Conservation (phyloP, 2,329 filamentous ascomycete species). For the Calonectria fujianensis region DNA sequence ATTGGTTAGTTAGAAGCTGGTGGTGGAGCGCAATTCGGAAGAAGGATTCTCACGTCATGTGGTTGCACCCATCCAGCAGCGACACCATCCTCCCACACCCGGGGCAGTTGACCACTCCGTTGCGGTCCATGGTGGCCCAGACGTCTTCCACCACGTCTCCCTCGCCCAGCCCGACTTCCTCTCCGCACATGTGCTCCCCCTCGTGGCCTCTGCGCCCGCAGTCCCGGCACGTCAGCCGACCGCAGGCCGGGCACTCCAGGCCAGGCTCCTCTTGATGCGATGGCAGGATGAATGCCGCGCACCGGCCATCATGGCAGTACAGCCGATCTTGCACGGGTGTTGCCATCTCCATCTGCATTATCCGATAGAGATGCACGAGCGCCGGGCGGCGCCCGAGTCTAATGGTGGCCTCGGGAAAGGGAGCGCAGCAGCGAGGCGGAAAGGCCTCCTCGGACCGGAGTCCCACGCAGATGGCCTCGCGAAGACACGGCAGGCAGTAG, state of each 20-base stretch:
- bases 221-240: constrained; percentile 9
- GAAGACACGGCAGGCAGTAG: constrained; percentile 50
- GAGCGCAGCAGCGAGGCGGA: constrained; percentile 51
- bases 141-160: constrained; percentile 44
- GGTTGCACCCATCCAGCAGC: constrained; percentile 51
- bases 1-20: not conserved
- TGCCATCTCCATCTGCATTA: constrained; percentile 43
- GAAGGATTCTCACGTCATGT: constrained; percentile 46
- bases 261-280: constrained; percentile 33
- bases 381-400: constrained; percentile 38
- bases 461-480: constrained; percentile 45
- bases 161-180: constrained; percentile 7
- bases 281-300: constrained; percentile 50
- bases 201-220: constrained; percentile 7
- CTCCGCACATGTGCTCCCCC: constrained; percentile 26
- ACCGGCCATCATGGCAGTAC: constrained; percentile 50
- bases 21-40: too few species aligned
- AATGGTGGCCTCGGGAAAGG: constrained; percentile 43
- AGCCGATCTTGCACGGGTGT: constrained; percentile 35
- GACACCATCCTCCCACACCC: constrained; percentile 48
- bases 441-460: constrained; percentile 48
- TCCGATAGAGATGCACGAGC: constrained; percentile 49
- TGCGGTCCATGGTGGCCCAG: constrained; percentile 53
- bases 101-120: constrained; percentile 50
- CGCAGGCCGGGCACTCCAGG: constrained; percentile 36